Conservation (phyloP, 331 rosid species). For the Quercus phellos region DNA sequence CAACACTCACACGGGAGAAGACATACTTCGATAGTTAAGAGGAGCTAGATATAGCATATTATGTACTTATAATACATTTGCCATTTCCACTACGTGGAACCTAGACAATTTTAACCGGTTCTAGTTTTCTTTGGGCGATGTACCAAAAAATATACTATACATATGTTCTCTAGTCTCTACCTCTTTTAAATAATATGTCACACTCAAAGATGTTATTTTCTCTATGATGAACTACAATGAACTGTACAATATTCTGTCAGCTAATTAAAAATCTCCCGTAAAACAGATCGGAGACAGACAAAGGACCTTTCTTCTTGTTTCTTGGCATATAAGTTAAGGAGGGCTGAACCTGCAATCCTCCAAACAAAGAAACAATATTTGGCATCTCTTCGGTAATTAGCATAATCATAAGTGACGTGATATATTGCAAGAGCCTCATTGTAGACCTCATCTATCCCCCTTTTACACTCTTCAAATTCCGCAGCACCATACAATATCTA, state of each 20-base stretch:
- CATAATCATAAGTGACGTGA: slow-evolving; percentile 42
- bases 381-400: background rate
- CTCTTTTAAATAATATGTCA: background rate
- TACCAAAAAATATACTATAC: slow-evolving; percentile 10
- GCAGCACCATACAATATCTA: slow-evolving; percentile 51
- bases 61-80: background rate
- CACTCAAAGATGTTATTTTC: background rate
- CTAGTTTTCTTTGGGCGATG: no score
- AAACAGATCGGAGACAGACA: slow-evolving; percentile 26
- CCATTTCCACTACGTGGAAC: no score
- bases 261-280: slow-evolving; percentile 44
- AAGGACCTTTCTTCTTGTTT: slow-evolving; percentile 25
- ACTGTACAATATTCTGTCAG: background rate
- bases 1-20: no score
- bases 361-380: slow-evolving; percentile 47
- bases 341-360: slow-evolving; percentile 68
- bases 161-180: no score
- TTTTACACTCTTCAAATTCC: slow-evolving; percentile 37
- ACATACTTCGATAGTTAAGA: no score
- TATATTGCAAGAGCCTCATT: slow-evolving; percentile 64
- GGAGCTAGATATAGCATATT: background rate
- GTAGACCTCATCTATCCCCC: slow-evolving; percentile 35
- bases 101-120: no score
- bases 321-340: slow-evolving; percentile 22
- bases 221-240: background rate